These are phyloP conservation scores for Hawksworthiomyces lignivorus DNA, from an alignment of 2,329 filamentous ascomycete genomes.

Conservation along the genomic window DNA sequence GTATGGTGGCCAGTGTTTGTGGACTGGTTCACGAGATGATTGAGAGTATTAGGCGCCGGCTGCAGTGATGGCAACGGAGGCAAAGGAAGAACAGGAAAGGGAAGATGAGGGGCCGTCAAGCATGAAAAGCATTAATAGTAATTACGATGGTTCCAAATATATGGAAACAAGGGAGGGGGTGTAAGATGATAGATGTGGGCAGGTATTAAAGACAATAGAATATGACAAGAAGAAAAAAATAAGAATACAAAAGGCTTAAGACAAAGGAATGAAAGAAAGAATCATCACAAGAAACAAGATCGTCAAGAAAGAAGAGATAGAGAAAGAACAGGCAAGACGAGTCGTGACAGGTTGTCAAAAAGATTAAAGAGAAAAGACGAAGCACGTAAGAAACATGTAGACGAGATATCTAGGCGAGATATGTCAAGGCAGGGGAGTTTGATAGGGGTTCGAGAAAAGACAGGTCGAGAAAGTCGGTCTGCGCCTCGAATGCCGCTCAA, in stretches of 20 bases:
- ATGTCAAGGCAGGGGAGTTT: too few species aligned
- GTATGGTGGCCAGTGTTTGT: not conserved
- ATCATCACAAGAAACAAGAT: not conserved
- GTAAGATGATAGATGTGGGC: conserved; percentile 2
- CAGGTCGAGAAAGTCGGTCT: conserved; percentile 3
- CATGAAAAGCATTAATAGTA: conserved; percentile 13
- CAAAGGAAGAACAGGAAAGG: conserved; percentile 1
- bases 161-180: conserved; percentile 6
- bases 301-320: not conserved
- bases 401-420: not conserved
- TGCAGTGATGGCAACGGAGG: conserved; percentile 5
- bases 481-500: conserved; percentile 5
- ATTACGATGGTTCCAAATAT: conserved; percentile 5
- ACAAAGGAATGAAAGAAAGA: not conserved
- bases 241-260: not conserved
- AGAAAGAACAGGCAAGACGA: not conserved
- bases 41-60: conserved; percentile 5
- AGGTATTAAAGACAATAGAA: not conserved
- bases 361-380: conserved; percentile 3
- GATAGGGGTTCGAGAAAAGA: not conserved
- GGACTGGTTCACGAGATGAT: conserved; percentile 1
- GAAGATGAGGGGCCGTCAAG: conserved; percentile 4
- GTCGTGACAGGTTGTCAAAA: conserved; percentile 1
- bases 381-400: not conserved
- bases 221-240: not conserved